phyloP scores from a whole-genome alignment of 139 green algal genomes.

The Diplosphaera chodatii region DNA sequence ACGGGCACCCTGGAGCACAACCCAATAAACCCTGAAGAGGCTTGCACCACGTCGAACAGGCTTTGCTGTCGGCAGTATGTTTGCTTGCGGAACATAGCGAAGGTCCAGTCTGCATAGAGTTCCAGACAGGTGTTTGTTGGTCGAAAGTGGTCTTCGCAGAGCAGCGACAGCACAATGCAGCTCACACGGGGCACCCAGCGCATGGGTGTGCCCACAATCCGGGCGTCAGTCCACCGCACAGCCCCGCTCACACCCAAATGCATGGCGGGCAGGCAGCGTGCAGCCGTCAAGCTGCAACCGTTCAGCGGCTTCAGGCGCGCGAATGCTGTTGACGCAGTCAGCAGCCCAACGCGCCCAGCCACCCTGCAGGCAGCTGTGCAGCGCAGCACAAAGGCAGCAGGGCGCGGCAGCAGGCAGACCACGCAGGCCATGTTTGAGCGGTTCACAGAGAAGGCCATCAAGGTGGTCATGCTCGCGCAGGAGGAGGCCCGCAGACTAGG shows the following conservation, averaged over 20 bases:
- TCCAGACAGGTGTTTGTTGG: no score
- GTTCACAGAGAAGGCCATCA: constrained; percentile 79
- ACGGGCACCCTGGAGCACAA: no score
- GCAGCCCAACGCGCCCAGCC: background rate
- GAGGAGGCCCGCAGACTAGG: constrained; percentile 88
- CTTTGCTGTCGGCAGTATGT: no score
- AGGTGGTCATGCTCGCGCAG: constrained; percentile 98
- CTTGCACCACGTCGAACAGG: no score
- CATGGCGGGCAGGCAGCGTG: background rate
- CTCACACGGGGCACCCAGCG: background rate
- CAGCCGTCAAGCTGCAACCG: constrained; percentile 6
- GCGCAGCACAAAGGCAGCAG: constrained; percentile 1
- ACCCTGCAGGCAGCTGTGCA: constrained; percentile 24
- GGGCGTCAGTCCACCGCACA: background rate
- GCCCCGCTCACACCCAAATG: background rate
- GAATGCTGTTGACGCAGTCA: constrained; percentile 6
- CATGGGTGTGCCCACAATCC: background rate
- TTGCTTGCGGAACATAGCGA: no score
- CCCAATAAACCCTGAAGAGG: no score
- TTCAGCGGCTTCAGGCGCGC: constrained; percentile 15
- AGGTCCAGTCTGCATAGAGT: no score
- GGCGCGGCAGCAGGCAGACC: background rate
- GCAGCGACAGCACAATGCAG: background rate
- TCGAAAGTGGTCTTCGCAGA: no score
- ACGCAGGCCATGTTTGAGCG: constrained; percentile 89